phyloP scores from a whole-genome alignment of 805 yeast species.

The Kazachstania martiniae region DNA sequence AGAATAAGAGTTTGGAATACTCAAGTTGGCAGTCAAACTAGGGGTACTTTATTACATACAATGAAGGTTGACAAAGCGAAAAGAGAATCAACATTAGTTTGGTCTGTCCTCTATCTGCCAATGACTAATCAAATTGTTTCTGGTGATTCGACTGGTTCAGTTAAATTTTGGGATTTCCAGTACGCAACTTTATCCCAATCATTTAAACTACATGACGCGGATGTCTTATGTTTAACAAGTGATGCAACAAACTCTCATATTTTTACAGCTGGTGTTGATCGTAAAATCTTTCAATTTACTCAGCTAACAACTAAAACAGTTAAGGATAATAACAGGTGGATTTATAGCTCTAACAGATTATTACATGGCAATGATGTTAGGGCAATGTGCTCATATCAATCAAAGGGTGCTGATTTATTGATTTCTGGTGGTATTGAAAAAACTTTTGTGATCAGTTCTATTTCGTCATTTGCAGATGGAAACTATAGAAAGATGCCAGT shows the following conservation, averaged over 20 bases:
- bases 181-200: slow-evolving; percentile 70
- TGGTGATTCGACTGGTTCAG: slow-evolving; percentile 92
- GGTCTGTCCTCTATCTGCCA: slow-evolving; percentile 68
- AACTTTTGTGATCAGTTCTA: slow-evolving; percentile 49
- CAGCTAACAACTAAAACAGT: slow-evolving; percentile 16
- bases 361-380: slow-evolving; percentile 82
- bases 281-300: slow-evolving; percentile 70
- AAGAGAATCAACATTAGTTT: slow-evolving; percentile 78
- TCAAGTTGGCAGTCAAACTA: slow-evolving; percentile 14
- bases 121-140: slow-evolving; percentile 66
- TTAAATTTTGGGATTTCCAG: slow-evolving; percentile 85
- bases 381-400: slow-evolving; percentile 58
- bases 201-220: slow-evolving; percentile 82
- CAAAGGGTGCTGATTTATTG: slow-evolving; percentile 55
- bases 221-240: slow-evolving; percentile 61
- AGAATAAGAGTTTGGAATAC: slow-evolving; percentile 74
- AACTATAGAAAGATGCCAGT: slow-evolving; percentile 58
- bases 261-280: slow-evolving; percentile 87
- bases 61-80: slow-evolving; percentile 88
- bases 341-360: slow-evolving; percentile 60
- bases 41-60: slow-evolving; percentile 66
- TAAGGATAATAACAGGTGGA: slow-evolving; percentile 46
- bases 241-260: slow-evolving; percentile 52
- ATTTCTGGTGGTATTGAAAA: slow-evolving; percentile 81
- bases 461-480: slow-evolving; percentile 57